A percentile compares a stretch with the other conserved stretches of the same genome.
These are phyloP conservation scores for Saxispiralis lemnorum DNA, from an alignment of 495 filamentous ascomycete species.

Conservation along the genomic window DNA sequence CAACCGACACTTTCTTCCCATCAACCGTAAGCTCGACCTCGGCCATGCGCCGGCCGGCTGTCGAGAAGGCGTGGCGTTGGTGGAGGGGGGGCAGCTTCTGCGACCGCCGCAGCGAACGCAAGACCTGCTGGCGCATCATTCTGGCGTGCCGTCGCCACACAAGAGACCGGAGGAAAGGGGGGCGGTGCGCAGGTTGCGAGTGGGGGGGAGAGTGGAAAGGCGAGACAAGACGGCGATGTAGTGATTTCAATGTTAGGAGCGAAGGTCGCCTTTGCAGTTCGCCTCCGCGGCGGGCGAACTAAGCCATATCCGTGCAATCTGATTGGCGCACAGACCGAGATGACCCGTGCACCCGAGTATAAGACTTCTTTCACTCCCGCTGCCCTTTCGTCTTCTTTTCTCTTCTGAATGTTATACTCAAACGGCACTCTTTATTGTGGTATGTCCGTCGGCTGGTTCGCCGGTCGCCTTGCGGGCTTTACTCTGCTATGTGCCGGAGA, in stretches of 20 bases:
- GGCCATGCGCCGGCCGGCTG: conserved; percentile 50
- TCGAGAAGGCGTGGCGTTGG: conserved; percentile 40
- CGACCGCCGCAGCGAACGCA: conserved; percentile 70
- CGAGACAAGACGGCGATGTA: neutral
- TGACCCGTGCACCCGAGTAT: conserved; percentile 11
- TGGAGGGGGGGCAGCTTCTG: conserved; percentile 43
- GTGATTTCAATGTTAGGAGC: neutral
- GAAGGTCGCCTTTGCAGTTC: neutral
- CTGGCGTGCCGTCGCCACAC: conserved; percentile 32
- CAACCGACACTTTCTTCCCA: conserved; percentile 90
- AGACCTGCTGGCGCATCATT: conserved; percentile 77
- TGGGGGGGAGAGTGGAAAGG: conserved; percentile 19
- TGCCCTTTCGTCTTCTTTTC: conserved; percentile 22
- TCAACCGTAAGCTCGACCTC: conserved; percentile 93
- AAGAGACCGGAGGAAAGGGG: conserved; percentile 21
- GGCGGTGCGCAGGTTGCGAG: conserved; percentile 20
- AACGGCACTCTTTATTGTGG: conserved; percentile 78
- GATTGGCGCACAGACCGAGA: conserved; percentile 11
- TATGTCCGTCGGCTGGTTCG: conserved; percentile 31
- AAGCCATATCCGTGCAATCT: conserved; percentile 14
- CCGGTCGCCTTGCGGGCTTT: conserved; percentile 28
- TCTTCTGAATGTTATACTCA: conserved; percentile 31
- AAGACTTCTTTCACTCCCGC: conserved; percentile 13
- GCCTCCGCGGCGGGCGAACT: conserved; percentile 14
- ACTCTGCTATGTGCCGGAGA: conserved; percentile 53